A percentile compares a stretch with the other conserved stretches of the same genome.
Conservation (phyloP, 352 stramenopile species). For the Phytophthora pini region DNA sequence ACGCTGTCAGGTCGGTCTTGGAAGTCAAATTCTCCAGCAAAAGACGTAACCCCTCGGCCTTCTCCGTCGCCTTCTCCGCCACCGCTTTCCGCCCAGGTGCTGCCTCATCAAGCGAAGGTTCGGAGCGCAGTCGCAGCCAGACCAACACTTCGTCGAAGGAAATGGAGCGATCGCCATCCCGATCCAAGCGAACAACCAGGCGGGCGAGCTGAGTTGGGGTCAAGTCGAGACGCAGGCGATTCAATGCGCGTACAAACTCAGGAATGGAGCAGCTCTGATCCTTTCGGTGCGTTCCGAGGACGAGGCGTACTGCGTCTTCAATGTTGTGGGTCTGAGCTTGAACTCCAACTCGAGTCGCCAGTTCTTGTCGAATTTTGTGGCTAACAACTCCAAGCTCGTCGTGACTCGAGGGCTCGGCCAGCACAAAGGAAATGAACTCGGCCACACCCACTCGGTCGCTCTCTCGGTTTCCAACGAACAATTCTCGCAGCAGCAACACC, state of each 20-base stretch:
- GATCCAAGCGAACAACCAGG: constrained; percentile 62
- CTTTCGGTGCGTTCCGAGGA: constrained; percentile 60
- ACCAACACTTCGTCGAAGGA: constrained; percentile 76
- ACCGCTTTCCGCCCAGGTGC: background rate
- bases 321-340: constrained; percentile 44
- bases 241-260: constrained; percentile 51
- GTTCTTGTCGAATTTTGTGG: constrained; percentile 49
- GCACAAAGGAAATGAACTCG: constrained; percentile 82
- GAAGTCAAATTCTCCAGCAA: constrained; percentile 29
- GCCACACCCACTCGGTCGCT: constrained; percentile 56
- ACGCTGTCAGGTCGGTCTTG: constrained; percentile 21
- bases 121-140: constrained; percentile 58
- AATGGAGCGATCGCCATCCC: constrained; percentile 55
- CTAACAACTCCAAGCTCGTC: constrained; percentile 64
- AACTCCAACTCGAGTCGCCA: constrained; percentile 46
- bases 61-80: constrained; percentile 20
- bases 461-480: constrained; percentile 46
- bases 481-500: constrained; percentile 55
- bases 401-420: constrained; percentile 35
- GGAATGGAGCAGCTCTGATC: constrained; percentile 35
- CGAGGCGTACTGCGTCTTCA: constrained; percentile 61
- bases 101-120: background rate
- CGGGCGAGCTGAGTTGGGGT: constrained; percentile 55
- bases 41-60: constrained; percentile 24
- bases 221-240: constrained; percentile 48